Evolutionary conservation across 495 filamentous ascomycete genomes (phyloP), one percentile per base, ranked within the genome.

Genomic region (Aspergillus ostianus): DNA sequence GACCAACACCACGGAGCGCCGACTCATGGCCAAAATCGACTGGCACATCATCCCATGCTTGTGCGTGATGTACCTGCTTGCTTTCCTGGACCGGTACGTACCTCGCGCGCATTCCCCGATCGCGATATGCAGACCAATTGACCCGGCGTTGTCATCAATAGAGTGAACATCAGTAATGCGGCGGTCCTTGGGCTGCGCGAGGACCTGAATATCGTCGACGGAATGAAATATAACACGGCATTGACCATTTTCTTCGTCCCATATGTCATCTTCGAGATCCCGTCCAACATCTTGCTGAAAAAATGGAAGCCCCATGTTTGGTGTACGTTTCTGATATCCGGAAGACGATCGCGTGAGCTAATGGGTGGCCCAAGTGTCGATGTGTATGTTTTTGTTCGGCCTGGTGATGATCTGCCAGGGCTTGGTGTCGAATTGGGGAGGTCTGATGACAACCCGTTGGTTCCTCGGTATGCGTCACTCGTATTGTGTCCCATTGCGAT

Each of bases 221-320:
- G 77, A 26, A 80, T 80, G 13, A 82, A 90, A 65, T 93, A 87
- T 73, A 94, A 93, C 73, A 88, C 83, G 15, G 90, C 89, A 0
- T 75, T 96, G 59, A 86, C 85, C 21, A 93, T 96, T 63, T 96
- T 97, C 81, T 98, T 97, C 75, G 85, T 97, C 0, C 92, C 93
- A 0, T 98, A 97, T 69, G 82, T 96, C 61, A 62, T 93, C 50
- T 88, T 88, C 64, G 93, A 85, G 70, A 94, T 98, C 53, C 94
- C 93, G 3, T 91, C 89, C 52, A 98, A 98, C 67, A 84, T 96
- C 55, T 67, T 95, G 18, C 76, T 98, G 26, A 96, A 95, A 72
- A 85, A 84, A 59, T 77, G 96, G 60, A 87, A 83, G 58, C 93
- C 93, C 3, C 85, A 87, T 60, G 76, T 94, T 50, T 97, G 93